Percentiles rank a stretch among this genome's conserved stretches.
phyloP scores from a whole-genome alignment of 2,329 filamentous ascomycete genomes.

The Ascochyta fabae region DNA sequence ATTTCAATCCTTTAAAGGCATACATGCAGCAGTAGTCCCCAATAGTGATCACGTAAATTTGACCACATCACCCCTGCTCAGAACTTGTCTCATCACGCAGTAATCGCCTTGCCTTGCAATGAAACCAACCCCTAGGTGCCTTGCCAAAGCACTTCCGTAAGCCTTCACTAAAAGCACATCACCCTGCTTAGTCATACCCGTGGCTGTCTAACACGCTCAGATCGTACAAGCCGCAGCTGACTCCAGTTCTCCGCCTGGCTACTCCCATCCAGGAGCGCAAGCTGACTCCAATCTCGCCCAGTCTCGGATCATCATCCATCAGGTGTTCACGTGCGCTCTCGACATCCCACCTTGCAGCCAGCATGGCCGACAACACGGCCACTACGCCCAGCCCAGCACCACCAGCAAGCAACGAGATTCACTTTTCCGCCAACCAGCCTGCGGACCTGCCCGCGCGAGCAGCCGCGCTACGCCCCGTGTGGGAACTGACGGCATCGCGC shows the following conservation, averaged over 20 bases:
- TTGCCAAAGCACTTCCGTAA: conserved; percentile 33
- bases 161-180: conserved; percentile 26
- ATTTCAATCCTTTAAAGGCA: no score
- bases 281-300: conserved; percentile 6
- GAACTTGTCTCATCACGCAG: not conserved
- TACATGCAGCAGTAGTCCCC: no score
- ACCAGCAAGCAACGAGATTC: conserved; percentile 19
- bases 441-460: conserved; percentile 35
- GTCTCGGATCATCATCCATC: conserved; percentile 4
- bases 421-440: conserved; percentile 40
- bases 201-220: conserved; percentile 27
- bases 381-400: not conserved
- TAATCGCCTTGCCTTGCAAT: conserved; percentile 4
- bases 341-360: not conserved
- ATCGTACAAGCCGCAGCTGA: conserved; percentile 20
- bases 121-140: conserved; percentile 17
- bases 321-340: no score
- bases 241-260: not conserved
- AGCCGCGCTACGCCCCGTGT: conserved; percentile 29
- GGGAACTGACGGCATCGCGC: conserved; percentile 31
- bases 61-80: no score
- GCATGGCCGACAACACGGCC: not conserved
- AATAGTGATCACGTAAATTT: no score
- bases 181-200: conserved; percentile 24
- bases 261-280: conserved; percentile 1